Evolutionary conservation across 305 asterid genomes (phyloP), one percentile per base, ranked within the genome.

Genomic region (Fraxinus greggii): DNA sequence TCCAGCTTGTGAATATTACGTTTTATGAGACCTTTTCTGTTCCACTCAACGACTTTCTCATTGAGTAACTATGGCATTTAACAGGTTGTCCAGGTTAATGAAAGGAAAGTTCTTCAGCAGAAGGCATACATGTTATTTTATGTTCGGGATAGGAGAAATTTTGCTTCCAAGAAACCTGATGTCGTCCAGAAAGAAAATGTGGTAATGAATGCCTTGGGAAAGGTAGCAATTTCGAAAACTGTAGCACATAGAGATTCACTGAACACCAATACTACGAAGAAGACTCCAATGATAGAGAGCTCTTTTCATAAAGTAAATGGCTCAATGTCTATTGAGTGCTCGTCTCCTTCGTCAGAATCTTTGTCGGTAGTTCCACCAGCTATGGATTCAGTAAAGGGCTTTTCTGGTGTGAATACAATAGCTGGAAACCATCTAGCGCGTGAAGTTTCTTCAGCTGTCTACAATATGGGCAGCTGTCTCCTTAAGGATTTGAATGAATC

Each of bases 41-140:
- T 29, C 82, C 82, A 69, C 12, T 28, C 76, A 9, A 4, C n/a
- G 77, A 38, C 65, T 80, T 86, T 56, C 84, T 29, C 65, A 32
- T 45, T 73, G 77, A 28, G 61, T 72, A 77, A 33, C 51, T 77
- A 33, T 82, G 84, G 59, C 67, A 75, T 83, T 85, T 83, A 51
- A 83, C 89, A 96, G 99, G 99, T 96, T 61, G 74, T 83, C 86
- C 98, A 93, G 88, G 98, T 96, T 33, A 91, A 76, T 78, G 98
- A 96, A 90, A 91, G 80, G 84, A 90, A 82, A 84, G 99, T 94
- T 86, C 88, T 96, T 82, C 93, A 90, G 83, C 99, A 96, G 88
- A 92, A 96, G 89, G 99, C 99, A 33, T 96, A 96, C 83, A 96
- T 96, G 98, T 82, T 96, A 85, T 96, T 96, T 85, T 96, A 96